Evolutionary conservation across 2,329 filamentous ascomycete species (phyloP).

Genomic region (Fonsecaea monophora): DNA sequence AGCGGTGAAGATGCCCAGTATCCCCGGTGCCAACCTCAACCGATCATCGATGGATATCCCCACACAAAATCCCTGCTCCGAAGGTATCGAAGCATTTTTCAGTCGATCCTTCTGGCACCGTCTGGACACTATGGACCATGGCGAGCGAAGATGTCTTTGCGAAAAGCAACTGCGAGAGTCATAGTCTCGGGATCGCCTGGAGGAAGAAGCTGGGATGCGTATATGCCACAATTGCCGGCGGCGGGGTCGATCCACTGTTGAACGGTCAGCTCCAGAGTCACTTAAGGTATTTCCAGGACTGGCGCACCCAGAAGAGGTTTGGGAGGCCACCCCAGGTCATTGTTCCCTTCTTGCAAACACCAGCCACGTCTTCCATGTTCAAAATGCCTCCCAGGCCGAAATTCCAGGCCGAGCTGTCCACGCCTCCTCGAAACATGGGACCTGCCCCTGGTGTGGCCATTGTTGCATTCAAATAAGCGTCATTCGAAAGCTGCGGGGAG

Average conservation of each 20-base stretch:
- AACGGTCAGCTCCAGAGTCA: conserved; percentile 7
- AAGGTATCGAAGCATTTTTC: background rate
- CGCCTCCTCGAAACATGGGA: conserved; percentile 22
- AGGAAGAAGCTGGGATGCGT: conserved; percentile 39
- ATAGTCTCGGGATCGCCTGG: conserved; percentile 35
- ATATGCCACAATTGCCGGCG: conserved; percentile 36
- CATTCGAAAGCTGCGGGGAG: conserved; percentile 28
- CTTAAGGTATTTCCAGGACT: background rate
- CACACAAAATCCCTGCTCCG: background rate
- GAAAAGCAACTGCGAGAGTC: conserved; percentile 28
- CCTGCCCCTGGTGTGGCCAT: conserved; percentile 8
- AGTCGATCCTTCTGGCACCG: background rate
- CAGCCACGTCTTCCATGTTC: conserved; percentile 30
- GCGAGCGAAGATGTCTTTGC: conserved; percentile 27
- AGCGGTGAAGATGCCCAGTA: background rate
- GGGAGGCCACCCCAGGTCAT: conserved; percentile 41
- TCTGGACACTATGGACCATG: background rate
- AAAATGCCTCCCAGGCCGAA: conserved; percentile 33
- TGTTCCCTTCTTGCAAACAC: conserved; percentile 32
- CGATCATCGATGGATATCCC: background rate
- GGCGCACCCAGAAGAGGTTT: conserved; percentile 38
- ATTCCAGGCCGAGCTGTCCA: conserved; percentile 27
- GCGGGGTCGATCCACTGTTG: conserved; percentile 39
- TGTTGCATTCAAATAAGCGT: conserved; percentile 11
- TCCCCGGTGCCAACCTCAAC: background rate